Conservation (phyloP, 768 basidiomycete species). For the Termitomyces eurrhizus region DNA sequence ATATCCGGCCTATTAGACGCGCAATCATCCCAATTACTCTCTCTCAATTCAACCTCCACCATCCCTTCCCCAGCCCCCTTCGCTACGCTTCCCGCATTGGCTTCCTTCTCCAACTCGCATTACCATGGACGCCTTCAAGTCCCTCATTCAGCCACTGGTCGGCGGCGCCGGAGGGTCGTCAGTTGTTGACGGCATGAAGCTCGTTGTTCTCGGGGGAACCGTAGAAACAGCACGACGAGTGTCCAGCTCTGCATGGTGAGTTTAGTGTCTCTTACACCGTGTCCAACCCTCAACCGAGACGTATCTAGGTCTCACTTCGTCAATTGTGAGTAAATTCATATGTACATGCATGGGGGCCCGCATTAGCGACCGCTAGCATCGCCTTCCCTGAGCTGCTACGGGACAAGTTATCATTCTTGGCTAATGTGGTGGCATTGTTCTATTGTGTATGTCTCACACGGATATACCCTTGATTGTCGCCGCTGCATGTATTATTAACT, state of each 20-base stretch:
- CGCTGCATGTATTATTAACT: slow-evolving; percentile 11
- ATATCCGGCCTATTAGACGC: slow-evolving; percentile 16
- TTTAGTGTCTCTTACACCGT: slow-evolving; percentile 4
- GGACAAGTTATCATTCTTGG: background rate
- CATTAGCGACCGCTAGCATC: slow-evolving; percentile 4
- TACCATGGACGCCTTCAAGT: slow-evolving; percentile 75
- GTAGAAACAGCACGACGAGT: slow-evolving; percentile 83
- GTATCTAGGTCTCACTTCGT: slow-evolving; percentile 72
- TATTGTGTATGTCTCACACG: background rate
- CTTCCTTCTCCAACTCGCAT: slow-evolving; percentile 14
- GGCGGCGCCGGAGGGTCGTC: slow-evolving; percentile 72
- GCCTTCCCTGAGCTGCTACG: background rate
- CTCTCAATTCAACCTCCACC: slow-evolving; percentile 11
- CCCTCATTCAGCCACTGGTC: slow-evolving; percentile 76
- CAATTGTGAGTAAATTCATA: slow-evolving; percentile 57
- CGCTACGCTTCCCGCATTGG: slow-evolving; percentile 18
- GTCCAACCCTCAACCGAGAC: background rate
- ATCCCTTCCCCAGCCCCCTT: slow-evolving; percentile 7
- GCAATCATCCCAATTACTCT: slow-evolving; percentile 13
- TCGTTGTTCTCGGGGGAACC: slow-evolving; percentile 84
- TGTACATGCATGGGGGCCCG: slow-evolving; percentile 2
- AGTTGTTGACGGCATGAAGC: slow-evolving; percentile 86
- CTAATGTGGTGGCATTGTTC: background rate
- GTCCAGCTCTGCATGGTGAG: slow-evolving; percentile 79
- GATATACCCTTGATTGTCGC: background rate